These are phyloP conservation scores for Coniosporium apollinis DNA, from an alignment of 495 filamentous ascomycete species.

Conservation along the genomic window DNA sequence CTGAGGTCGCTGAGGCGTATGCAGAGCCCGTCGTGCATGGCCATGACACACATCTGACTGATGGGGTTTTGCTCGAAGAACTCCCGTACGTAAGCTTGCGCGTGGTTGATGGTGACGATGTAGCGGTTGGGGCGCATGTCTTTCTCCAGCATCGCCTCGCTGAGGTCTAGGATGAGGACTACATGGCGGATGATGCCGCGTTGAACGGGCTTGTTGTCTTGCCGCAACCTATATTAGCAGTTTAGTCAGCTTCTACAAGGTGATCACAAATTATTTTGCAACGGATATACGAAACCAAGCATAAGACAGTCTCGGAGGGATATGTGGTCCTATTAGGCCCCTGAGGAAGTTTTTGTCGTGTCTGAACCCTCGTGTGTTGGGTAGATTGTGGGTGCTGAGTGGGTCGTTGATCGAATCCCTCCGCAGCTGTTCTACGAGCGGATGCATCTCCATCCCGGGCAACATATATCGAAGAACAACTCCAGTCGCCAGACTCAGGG, in stretches of 20 bases:
- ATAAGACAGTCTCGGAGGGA: too few relatives aligned
- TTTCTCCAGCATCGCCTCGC: conserved; percentile 86
- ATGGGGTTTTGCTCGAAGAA: conserved; percentile 99
- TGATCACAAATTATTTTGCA: too few relatives aligned
- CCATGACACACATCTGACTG: conserved; percentile 78
- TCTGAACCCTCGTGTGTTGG: too few relatives aligned
- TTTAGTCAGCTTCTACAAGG: too few relatives aligned
- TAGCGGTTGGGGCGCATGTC: conserved; percentile 80
- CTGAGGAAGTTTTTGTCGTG: neutral
- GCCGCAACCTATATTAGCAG: conserved; percentile 58
- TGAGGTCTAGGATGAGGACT: conserved; percentile 83
- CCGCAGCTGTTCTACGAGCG: too few relatives aligned
- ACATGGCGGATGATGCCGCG: conserved; percentile 92
- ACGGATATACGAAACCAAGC: too few relatives aligned
- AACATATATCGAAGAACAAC: too few relatives aligned
- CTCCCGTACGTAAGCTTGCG: conserved; percentile 74
- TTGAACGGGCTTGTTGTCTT: conserved; percentile 87
- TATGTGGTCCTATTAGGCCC: neutral
- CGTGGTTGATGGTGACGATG: conserved; percentile 65
- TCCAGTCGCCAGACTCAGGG: too few relatives aligned
- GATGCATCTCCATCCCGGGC: too few relatives aligned
- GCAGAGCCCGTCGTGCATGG: conserved; percentile 78
- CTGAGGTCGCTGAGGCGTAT: conserved; percentile 72
- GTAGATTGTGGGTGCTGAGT: too few relatives aligned
- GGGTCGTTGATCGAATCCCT: too few relatives aligned